Conservation (phyloP, 371 early-diverging fungal genomes). For the Dichotomocladium elegans region DNA sequence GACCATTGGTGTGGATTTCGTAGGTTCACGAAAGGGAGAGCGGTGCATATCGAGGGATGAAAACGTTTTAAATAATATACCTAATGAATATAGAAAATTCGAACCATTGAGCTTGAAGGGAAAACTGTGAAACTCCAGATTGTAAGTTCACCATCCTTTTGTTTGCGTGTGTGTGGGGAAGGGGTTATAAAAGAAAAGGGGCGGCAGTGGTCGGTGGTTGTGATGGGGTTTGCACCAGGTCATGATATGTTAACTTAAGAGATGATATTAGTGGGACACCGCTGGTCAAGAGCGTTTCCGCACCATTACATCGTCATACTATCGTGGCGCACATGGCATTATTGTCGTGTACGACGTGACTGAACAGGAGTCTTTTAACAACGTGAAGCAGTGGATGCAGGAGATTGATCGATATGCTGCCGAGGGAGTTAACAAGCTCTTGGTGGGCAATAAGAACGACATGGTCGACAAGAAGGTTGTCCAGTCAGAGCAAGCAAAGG, state of each 20-base stretch:
- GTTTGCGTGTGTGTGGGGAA: neutral
- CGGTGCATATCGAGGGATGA: neutral
- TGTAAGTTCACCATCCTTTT: constrained; percentile 48
- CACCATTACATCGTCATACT: constrained; percentile 98
- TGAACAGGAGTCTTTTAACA: constrained; percentile 91
- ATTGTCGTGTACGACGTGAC: constrained; percentile 99
- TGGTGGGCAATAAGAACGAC: constrained; percentile 99
- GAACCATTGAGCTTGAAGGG: constrained; percentile 97
- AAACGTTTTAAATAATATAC: neutral
- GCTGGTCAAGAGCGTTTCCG: constrained; percentile 99
- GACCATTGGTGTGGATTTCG: constrained; percentile 98
- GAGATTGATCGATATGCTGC: constrained; percentile 82
- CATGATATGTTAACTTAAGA: neutral
- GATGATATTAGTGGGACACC: constrained; percentile 91
- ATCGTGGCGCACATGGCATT: constrained; percentile 98
- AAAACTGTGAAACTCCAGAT: constrained; percentile 99
- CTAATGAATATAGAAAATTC: constrained; percentile 95
- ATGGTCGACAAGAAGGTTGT: constrained; percentile 85
- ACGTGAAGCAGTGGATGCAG: constrained; percentile 93
- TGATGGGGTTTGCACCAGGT: neutral
- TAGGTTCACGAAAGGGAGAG: constrained; percentile 47
- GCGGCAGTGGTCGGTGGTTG: neutral
- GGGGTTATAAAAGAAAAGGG: neutral
- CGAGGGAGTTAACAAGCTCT: constrained; percentile 86
- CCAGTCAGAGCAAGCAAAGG: constrained; percentile 67